These are phyloP conservation scores for Fusarium sp. DNA, from an alignment of 2,329 filamentous ascomycete genomes.

Conservation along the genomic window DNA sequence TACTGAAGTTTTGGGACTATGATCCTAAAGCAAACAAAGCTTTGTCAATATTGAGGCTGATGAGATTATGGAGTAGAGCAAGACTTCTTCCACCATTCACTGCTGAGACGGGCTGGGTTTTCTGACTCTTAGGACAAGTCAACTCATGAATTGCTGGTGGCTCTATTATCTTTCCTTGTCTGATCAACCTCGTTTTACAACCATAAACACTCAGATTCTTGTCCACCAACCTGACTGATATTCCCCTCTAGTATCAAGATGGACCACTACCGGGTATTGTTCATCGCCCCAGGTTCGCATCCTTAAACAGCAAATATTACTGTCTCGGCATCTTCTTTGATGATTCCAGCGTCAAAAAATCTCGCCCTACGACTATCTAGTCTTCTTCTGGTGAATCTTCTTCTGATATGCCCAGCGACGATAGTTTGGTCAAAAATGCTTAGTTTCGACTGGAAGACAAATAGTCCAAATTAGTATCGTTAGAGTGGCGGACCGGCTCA, in stretches of 20 bases:
- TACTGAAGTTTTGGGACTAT: neutral
- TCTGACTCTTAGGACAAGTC: neutral
- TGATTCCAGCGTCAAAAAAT: neutral
- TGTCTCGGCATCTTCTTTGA: neutral
- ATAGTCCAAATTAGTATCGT: neutral
- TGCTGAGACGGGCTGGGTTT: neutral
- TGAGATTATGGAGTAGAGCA: too few relatives aligned
- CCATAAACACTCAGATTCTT: neutral
- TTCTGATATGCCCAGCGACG: too few relatives aligned
- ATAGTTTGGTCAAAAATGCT: neutral
- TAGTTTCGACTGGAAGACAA: neutral
- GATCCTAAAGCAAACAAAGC: neutral
- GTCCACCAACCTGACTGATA: neutral
- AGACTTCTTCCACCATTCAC: too few relatives aligned
- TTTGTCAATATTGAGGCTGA: neutral
- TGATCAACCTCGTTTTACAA: neutral
- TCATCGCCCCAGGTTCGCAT: neutral
- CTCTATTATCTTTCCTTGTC: neutral
- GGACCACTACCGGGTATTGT: neutral
- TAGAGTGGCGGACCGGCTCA: neutral
- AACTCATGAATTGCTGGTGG: neutral
- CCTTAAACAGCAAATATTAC: too few relatives aligned
- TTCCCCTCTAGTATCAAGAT: neutral
- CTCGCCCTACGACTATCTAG: too few relatives aligned
- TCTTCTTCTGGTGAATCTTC: too few relatives aligned